Conservation (phyloP, 306 rosid genomes). For the Inga leiocalycina region DNA sequence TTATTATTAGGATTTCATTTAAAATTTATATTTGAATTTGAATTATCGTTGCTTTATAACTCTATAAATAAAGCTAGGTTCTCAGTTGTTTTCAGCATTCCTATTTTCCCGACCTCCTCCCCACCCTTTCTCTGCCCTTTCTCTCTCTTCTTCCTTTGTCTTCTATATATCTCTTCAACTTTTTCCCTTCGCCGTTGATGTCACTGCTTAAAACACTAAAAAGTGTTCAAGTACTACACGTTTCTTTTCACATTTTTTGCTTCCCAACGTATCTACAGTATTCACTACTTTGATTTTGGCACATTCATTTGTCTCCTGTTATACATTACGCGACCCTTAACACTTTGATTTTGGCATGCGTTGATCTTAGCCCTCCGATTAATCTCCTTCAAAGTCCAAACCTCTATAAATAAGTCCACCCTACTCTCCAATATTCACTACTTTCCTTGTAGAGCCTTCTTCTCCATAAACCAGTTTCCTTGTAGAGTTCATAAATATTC, state of each 20-base stretch:
- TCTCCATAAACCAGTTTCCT: too few species aligned
- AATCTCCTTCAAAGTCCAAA: slow-evolving; percentile 10
- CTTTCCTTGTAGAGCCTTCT: background rate
- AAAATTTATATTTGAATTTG: too few species aligned
- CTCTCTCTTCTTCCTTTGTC: too few species aligned
- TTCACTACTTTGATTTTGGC: background rate
- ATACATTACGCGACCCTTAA: background rate
- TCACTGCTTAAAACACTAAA: background rate
- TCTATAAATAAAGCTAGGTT: too few species aligned
- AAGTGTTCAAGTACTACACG: background rate
- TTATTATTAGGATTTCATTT: too few species aligned
- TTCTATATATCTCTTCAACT: too few species aligned
- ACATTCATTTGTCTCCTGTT: background rate
- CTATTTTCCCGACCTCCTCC: too few species aligned
- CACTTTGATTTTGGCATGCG: slow-evolving; percentile 6
- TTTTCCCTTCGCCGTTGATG: background rate
- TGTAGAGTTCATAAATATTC: background rate
- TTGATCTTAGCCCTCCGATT: slow-evolving; percentile 31
- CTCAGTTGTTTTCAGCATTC: too few species aligned
- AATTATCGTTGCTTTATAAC: too few species aligned
- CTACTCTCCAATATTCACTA: background rate
- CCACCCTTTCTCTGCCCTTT: too few species aligned
- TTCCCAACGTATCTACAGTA: background rate
- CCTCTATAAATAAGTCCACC: slow-evolving; percentile 34
- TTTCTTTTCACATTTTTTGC: background rate